Evolutionary conservation across 352 stramenopile genomes (phyloP), one percentile per base, ranked within the genome.

Genomic region (Globisporangium middletonii): DNA sequence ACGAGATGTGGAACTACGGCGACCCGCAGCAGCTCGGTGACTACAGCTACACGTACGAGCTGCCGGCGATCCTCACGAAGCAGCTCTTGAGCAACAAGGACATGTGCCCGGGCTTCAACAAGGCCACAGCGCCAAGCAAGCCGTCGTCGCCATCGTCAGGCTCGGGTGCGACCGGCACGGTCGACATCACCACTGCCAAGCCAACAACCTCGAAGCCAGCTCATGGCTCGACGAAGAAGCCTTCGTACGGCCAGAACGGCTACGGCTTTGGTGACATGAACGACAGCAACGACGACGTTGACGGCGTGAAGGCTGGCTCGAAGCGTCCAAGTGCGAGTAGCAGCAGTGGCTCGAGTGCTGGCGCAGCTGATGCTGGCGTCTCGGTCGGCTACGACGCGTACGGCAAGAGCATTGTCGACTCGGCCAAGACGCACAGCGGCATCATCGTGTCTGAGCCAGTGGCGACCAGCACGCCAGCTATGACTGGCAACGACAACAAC

Each of bases 31-130:
- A 80, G 64, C 73, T 89, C n/a, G 77, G 74, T 16, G 72, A 87
- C 60, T 86, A 82, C 63, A 78, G 73, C 62, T 90, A 90, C 75
- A 75, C 70, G 64, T 90, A 90, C 66, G 64, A 87, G 57, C 57
- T 89, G 19, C 76, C 79, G 3, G 69, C 75, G 48, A 52, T 87
- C 37, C 64, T 87, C 48, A 71, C 64, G 49, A 75, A 83, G 52
- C 78, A 86, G 65, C 58, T 88, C 35, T 53, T 88, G 52, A 84
- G 63, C 57, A 88, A 88, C 74, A 70, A 72, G 13, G 76, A 85
- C 62, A 52, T 86, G 47, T 88, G 78, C 59, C 71, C 75, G 53
- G 75, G 73, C 50, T 79, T 83, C 54, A 76, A 72, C 63, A 73
- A 77, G 57, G 72, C 70, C 54, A 49, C 64, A 16, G 53, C 71